Evolutionary conservation across 768 basidiomycete species (phyloP), one percentile per base, ranked within the genome.

Genomic region (Crassisporium funariophilum): DNA sequence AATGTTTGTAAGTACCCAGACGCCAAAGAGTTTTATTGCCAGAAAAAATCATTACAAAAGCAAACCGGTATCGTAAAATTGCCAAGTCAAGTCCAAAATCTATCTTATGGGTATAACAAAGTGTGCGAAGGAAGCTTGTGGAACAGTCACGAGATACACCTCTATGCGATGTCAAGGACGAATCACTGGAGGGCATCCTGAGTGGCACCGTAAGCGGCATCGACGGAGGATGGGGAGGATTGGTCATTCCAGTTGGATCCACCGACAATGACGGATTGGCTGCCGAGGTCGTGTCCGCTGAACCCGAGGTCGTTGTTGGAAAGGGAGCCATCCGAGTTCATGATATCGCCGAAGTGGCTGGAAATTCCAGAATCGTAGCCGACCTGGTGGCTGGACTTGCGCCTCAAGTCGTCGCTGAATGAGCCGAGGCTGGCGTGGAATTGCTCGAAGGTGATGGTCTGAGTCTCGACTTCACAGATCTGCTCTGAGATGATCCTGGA

Each of bases 401-500:
- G 74, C 35, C 60, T 57, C 44, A 75, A 49, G 52, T 77, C 75
- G 34, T 60, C 52, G 43, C 60, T 63, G 67, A 75, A 77, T 49
- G 61, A 44, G 48, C 55, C 29, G 24, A 75, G 50, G 46, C 68
- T 62, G 15, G 65, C 57, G 44, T 62, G 63, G 64, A 68, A 72
- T 52, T 75, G 73, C 51, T 73, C 62, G 53, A 76, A 70, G 45
- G 70, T 63, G 49, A 74, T 68, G 47, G 66, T 67, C 54, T 79
- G 77, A 20, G 71, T 67, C 53, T 79, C 77, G 31, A 77, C 76
- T 24, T 77, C 74, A 52, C 77, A 79, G 41, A 75, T 70, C 35
- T 70, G 66, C 56, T 77, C 72, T 15, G 67, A 65, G 49, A 76
- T 69, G 53, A 76, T 71, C 59, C 74, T 75, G 38, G 27, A 40